Evolutionary conservation across 202 grass and related monocot species (phyloP).

Genomic region (Carex arenaria): DNA sequence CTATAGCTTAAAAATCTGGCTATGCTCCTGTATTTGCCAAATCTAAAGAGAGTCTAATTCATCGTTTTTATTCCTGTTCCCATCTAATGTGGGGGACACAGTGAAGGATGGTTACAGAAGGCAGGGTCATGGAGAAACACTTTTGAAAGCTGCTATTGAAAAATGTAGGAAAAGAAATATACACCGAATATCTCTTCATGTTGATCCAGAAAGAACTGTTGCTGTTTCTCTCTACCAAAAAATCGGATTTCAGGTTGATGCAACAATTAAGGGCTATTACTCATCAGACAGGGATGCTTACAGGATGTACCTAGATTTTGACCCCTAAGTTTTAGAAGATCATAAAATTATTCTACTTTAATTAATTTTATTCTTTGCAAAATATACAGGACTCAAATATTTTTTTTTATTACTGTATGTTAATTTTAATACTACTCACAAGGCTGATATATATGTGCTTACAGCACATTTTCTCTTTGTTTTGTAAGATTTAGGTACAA

Average conservation of each 20-base stretch:
- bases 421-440: background rate
- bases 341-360: background rate
- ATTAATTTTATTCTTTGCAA: background rate
- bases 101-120: conserved; percentile 80
- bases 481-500: no score
- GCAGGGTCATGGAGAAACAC: conserved; percentile 74
- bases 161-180: conserved; percentile 52
- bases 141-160: conserved; percentile 55
- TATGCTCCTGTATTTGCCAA: background rate
- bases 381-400: background rate
- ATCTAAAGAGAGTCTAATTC: background rate
- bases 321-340: conserved; percentile 10
- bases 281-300: conserved; percentile 62
- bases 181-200: conserved; percentile 66
- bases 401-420: background rate
- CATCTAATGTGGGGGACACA: conserved; percentile 18
- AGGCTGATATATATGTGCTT: background rate
- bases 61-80: background rate
- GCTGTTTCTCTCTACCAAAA: conserved; percentile 78
- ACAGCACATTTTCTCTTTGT: background rate
- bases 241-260: conserved; percentile 71
- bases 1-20: no score
- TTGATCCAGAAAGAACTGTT: conserved; percentile 60
- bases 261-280: conserved; percentile 59
- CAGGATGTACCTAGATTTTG: conserved; percentile 81